A percentile compares a stretch with the other conserved stretches of the same genome.
Evolutionary conservation across 2,329 filamentous ascomycete genomes (phyloP).

Genomic region (Clonostachys byssicola): DNA sequence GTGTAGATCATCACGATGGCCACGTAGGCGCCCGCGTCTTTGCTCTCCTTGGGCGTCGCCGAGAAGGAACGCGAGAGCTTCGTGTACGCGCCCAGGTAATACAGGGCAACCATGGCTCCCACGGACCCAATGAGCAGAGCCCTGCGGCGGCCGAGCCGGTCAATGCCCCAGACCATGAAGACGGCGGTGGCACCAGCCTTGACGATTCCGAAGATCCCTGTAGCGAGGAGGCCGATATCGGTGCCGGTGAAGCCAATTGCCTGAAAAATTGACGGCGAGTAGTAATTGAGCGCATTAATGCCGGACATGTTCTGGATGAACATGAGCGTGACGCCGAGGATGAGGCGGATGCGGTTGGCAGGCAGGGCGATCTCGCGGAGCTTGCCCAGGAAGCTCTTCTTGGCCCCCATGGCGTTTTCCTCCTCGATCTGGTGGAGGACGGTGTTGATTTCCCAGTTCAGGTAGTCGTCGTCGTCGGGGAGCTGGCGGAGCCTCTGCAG

Average conservation of each 20-base stretch:
- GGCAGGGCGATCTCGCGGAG: background rate
- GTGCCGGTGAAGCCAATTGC: constrained; percentile 57
- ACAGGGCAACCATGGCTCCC: constrained; percentile 6
- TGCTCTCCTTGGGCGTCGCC: background rate
- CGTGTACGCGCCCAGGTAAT: constrained; percentile 7
- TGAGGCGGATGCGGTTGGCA: constrained; percentile 41
- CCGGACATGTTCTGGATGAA: constrained; percentile 28
- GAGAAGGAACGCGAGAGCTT: constrained; percentile 7
- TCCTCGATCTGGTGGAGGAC: constrained; percentile 8
- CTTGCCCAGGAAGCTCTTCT: no score
- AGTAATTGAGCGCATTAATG: constrained; percentile 65
- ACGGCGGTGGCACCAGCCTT: constrained; percentile 25
- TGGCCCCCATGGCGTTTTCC: constrained; percentile 1
- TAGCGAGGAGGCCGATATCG: constrained; percentile 54
- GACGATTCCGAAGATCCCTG: constrained; percentile 62
- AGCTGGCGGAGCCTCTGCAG: constrained; percentile 7
- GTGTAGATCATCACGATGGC: constrained; percentile 8
- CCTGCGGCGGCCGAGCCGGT: constrained; percentile 6
- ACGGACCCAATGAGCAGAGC: constrained; percentile 6
- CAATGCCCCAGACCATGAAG: constrained; percentile 7
- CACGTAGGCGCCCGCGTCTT: constrained; percentile 5
- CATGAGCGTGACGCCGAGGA: constrained; percentile 48
- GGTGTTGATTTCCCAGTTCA: constrained; percentile 5
- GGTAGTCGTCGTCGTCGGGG: constrained; percentile 6
- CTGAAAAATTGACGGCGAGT: constrained; percentile 59